Percentiles rank a stretch among this genome's conserved stretches.
phyloP scores from a whole-genome alignment of 805 yeast species.

The Candida krabiensis region DNA sequence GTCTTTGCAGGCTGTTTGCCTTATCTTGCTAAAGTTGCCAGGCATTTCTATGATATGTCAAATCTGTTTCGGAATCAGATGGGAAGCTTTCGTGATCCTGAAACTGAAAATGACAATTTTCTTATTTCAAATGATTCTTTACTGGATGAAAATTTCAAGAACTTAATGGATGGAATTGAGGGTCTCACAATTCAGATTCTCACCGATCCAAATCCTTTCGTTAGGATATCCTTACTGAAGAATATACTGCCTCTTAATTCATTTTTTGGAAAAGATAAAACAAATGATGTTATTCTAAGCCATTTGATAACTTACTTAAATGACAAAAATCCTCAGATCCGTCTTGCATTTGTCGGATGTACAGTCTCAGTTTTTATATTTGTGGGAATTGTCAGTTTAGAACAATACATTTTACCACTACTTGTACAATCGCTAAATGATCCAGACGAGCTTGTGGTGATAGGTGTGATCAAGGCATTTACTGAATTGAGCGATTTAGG shows the following conservation, averaged over 20 bases:
- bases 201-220: slow-evolving; percentile 66
- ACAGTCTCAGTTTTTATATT: slow-evolving; percentile 74
- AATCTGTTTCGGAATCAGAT: slow-evolving; percentile 41
- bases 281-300: slow-evolving; percentile 85
- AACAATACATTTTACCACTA: slow-evolving; percentile 85
- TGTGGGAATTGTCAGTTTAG: slow-evolving; percentile 79
- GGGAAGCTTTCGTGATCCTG: slow-evolving; percentile 38
- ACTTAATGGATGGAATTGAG: slow-evolving; percentile 58
- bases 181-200: slow-evolving; percentile 61
- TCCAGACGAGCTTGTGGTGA: slow-evolving; percentile 77
- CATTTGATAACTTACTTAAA: slow-evolving; percentile 91
- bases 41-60: slow-evolving; percentile 62
- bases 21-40: slow-evolving; percentile 62
- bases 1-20: slow-evolving; percentile 76
- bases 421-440: slow-evolving; percentile 81
- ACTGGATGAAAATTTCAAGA: slow-evolving; percentile 41
- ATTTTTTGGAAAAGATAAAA: slow-evolving; percentile 81
- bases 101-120: slow-evolving; percentile 40
- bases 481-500: slow-evolving; percentile 59
- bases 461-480: slow-evolving; percentile 62
- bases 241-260: slow-evolving; percentile 77
- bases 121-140: slow-evolving; percentile 32
- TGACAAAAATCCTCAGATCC: slow-evolving; percentile 66
- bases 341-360: slow-evolving; percentile 70
- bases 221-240: slow-evolving; percentile 65